These are phyloP conservation scores for Phytophthora europaea DNA, from an alignment of 352 stramenopile species.

Conservation along the genomic window DNA sequence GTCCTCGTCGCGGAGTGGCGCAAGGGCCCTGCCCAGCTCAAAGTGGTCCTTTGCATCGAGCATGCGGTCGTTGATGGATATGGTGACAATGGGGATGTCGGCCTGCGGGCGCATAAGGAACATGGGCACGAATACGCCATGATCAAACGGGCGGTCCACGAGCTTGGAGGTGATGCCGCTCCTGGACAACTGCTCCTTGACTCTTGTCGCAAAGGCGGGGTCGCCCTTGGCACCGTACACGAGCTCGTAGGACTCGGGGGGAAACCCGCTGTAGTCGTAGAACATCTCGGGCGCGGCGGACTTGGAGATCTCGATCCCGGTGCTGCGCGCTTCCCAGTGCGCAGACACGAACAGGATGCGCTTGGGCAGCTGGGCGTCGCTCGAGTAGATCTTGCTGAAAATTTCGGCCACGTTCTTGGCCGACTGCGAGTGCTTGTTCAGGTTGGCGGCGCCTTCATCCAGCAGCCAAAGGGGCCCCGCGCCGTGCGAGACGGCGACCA, in stretches of 20 bases:
- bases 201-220: neutral
- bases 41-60: neutral
- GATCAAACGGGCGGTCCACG: constrained; percentile 3
- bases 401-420: constrained; percentile 42
- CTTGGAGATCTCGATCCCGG: constrained; percentile 9
- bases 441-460: constrained; percentile 14
- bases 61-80: constrained; percentile 7
- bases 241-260: constrained; percentile 2
- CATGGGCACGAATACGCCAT: constrained; percentile 4
- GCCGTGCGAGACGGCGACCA: constrained; percentile 58
- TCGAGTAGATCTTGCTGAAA: constrained; percentile 51
- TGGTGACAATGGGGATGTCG: constrained; percentile 10
- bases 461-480: constrained; percentile 49
- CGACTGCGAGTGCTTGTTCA: constrained; percentile 35
- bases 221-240: constrained; percentile 5
- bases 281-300: constrained; percentile 6
- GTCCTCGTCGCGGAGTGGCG: constrained; percentile 57
- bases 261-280: constrained; percentile 8
- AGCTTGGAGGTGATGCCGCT: constrained; percentile 1
- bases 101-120: constrained; percentile 6
- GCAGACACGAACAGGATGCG: constrained; percentile 90
- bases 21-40: neutral
- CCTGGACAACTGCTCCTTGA: neutral
- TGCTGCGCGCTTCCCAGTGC: constrained; percentile 63
- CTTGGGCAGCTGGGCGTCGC: constrained; percentile 53